Evolutionary conservation across 352 stramenopile species (phyloP).

Genomic region (Saprolegnia parasitica): DNA sequence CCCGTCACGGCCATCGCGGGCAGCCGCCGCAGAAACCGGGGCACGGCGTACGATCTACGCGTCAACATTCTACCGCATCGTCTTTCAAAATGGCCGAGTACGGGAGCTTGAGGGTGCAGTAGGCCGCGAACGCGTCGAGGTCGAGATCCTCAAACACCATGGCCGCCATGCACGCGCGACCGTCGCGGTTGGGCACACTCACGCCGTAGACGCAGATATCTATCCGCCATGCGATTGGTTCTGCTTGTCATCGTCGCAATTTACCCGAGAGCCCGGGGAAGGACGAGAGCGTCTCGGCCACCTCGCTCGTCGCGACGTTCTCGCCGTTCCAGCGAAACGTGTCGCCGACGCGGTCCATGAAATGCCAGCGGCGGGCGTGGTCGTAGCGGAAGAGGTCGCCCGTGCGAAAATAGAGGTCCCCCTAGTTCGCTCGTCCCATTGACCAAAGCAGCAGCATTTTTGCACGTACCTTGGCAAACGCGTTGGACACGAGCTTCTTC

Average conservation of each 20-base stretch:
- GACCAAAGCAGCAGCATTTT: background rate
- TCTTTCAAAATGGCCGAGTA: slow-evolving; percentile 3
- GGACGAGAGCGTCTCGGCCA: slow-evolving; percentile 68
- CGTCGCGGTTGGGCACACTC: slow-evolving; percentile 65
- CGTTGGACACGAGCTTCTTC: slow-evolving; percentile 51
- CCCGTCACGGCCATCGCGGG: slow-evolving; percentile 72
- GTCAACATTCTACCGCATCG: background rate
- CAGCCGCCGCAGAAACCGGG: slow-evolving; percentile 80
- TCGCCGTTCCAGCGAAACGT: slow-evolving; percentile 94
- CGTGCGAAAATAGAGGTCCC: slow-evolving; percentile 87
- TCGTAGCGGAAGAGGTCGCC: slow-evolving; percentile 88
- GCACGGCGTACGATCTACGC: slow-evolving; percentile 59
- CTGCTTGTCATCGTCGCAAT: slow-evolving; percentile 32
- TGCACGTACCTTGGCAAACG: slow-evolving; percentile 14
- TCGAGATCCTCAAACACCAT: slow-evolving; percentile 81
- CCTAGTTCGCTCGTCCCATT: slow-evolving; percentile 25
- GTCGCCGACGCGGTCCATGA: slow-evolving; percentile 88
- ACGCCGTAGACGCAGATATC: slow-evolving; percentile 79
- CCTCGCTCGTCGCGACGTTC: slow-evolving; percentile 89
- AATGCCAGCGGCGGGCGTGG: slow-evolving; percentile 72
- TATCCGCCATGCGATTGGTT: slow-evolving; percentile 8
- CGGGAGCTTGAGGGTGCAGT: slow-evolving; percentile 45
- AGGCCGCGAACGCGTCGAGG: slow-evolving; percentile 46
- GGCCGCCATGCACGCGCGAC: slow-evolving; percentile 73
- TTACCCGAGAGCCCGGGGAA: slow-evolving; percentile 63